Conservation (phyloP, 1,139 yeast species). For the Wickerhamomyces sp. region DNA sequence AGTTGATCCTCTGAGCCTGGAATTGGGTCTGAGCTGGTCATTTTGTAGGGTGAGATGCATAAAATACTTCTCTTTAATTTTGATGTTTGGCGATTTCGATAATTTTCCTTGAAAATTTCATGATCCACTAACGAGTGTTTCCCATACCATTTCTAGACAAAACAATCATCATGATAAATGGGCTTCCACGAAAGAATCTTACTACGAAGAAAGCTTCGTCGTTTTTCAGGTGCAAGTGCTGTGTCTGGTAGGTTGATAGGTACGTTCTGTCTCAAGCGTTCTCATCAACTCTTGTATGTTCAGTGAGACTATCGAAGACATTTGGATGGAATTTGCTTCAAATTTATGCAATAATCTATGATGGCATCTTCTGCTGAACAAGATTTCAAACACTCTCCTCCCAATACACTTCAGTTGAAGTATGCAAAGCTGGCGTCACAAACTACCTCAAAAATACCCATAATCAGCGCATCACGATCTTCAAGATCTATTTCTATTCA, state of each 20-base stretch:
- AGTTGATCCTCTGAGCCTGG: not conserved
- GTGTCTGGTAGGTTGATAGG: too few relatives aligned
- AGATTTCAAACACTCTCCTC: not conserved
- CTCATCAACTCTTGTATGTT: too few relatives aligned
- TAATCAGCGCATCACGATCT: constrained; percentile 3
- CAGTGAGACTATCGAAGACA: too few relatives aligned
- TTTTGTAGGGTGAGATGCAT: too few relatives aligned
- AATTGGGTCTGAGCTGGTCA: not conserved
- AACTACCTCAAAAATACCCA: constrained; percentile 15
- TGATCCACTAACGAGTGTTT: not conserved
- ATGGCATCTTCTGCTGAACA: not conserved
- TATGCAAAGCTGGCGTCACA: constrained; percentile 1
- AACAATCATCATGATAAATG: not conserved
- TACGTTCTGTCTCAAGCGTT: too few relatives aligned
- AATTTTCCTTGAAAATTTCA: too few relatives aligned
- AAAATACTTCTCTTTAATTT: not conserved
- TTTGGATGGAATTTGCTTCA: too few relatives aligned
- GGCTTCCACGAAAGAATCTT: too few relatives aligned
- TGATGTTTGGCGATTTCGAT: not conserved
- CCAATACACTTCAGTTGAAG: constrained; percentile 4
- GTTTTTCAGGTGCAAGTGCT: too few relatives aligned
- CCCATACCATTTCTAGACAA: not conserved
- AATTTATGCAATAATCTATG: too few relatives aligned
- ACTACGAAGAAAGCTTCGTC: too few relatives aligned
- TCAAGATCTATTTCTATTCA: constrained; percentile 14